phyloP scores from a whole-genome alignment of 345 rosid species.

The Trapa incisa region DNA sequence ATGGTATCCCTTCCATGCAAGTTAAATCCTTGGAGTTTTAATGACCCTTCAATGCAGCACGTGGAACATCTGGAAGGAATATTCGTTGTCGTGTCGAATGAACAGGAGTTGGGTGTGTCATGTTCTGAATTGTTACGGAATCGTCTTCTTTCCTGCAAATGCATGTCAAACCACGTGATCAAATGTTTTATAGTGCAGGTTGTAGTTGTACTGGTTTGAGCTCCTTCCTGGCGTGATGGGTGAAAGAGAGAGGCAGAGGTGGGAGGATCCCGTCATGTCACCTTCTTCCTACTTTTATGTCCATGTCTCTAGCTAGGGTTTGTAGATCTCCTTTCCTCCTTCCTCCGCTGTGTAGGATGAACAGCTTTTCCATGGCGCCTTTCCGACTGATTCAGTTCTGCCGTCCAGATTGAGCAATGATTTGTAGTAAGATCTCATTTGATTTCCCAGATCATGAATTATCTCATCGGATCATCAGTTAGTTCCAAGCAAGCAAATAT shows the following conservation, averaged over 20 bases:
- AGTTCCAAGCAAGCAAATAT: too few species aligned
- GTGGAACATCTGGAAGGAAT: too few species aligned
- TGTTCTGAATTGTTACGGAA: neutral
- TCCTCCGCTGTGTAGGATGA: neutral
- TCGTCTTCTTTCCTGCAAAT: neutral
- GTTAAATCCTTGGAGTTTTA: too few species aligned
- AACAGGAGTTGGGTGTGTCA: neutral
- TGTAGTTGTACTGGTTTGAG: neutral
- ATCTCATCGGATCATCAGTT: too few species aligned
- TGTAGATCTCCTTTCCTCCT: neutral
- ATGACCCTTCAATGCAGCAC: too few species aligned
- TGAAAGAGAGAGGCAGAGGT: neutral
- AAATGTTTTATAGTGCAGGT: neutral
- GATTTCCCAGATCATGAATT: too few species aligned
- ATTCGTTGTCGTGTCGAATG: too few species aligned
- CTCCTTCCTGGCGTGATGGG: neutral
- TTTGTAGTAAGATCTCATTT: too few species aligned
- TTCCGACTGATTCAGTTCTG: too few species aligned
- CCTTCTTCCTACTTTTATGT: neutral
- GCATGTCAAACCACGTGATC: neutral
- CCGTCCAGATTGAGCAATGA: too few species aligned
- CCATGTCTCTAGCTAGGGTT: neutral
- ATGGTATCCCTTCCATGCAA: neutral
- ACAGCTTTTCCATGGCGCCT: neutral
- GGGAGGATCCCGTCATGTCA: constrained; percentile 3